A percentile compares a stretch with the other conserved stretches of the same genome.
Conservation (phyloP, 225 moss, liverwort and hornwort species). For the Marchantia polymorpha region DNA sequence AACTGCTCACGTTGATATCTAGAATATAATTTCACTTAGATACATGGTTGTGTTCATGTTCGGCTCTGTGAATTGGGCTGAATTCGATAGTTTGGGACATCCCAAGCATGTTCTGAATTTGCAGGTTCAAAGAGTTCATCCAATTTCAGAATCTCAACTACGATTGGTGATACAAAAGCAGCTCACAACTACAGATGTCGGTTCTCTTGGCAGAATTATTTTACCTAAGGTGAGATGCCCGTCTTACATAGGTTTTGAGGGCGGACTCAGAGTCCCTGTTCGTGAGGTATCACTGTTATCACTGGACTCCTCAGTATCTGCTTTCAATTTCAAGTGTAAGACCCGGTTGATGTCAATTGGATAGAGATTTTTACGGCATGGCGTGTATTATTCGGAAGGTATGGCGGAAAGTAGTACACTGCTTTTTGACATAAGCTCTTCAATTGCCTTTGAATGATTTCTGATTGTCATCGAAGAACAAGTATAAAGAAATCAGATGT, state of each 20-base stretch:
- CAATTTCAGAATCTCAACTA: constrained; percentile 28
- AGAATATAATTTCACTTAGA: not conserved
- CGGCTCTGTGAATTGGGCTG: not conserved
- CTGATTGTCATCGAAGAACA: not conserved
- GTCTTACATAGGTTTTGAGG: not conserved
- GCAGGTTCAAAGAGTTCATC: constrained; percentile 36
- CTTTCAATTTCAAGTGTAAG: not conserved
- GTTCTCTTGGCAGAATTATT: constrained; percentile 47
- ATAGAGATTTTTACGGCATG: not conserved
- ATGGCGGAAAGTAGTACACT: not conserved
- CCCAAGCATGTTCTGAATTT: constrained; percentile 6
- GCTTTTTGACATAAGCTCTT: not conserved
- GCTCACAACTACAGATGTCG: constrained; percentile 48
- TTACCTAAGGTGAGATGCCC: constrained; percentile 36
- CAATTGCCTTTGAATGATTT: not conserved
- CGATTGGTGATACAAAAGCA: constrained; percentile 49
- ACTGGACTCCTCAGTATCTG: not conserved
- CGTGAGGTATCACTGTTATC: not conserved
- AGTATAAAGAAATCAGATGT: not conserved
- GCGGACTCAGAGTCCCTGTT: not conserved
- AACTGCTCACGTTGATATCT: not conserved
- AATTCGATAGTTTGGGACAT: not conserved
- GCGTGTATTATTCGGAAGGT: not conserved
- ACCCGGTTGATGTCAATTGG: not conserved
- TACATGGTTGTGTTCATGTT: not conserved